Percentiles rank a stretch among this genome's conserved stretches.
Conservation (phyloP, 2,329 filamentous ascomycete species). For the Colletotrichum tamarilloi region DNA sequence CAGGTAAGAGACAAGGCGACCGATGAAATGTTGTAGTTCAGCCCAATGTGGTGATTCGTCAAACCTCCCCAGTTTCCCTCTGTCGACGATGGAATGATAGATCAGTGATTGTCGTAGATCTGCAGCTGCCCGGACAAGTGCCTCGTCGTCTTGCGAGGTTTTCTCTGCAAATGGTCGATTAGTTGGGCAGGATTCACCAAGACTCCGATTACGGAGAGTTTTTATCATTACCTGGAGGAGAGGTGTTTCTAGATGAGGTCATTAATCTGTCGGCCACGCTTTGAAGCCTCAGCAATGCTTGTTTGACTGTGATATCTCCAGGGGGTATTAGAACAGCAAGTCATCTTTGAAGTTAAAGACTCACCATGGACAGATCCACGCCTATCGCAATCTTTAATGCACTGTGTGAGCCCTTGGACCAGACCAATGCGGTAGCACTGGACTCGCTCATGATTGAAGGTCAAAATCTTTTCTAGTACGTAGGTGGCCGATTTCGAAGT, state of each 20-base stretch:
- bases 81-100: background rate
- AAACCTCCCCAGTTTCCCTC: conserved; percentile 16
- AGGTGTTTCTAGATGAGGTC: background rate
- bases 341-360: background rate
- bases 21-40: conserved; percentile 43
- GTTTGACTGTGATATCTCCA: background rate
- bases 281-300: background rate
- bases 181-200: background rate
- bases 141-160: background rate
- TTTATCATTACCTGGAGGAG: background rate
- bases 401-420: background rate
- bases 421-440: background rate
- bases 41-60: conserved; percentile 41
- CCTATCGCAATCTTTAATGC: conserved; percentile 1
- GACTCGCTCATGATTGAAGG: conserved; percentile 1
- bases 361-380: background rate
- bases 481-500: background rate
- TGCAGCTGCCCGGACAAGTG: background rate
- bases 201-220: background rate
- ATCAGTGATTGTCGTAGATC: background rate
- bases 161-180: background rate
- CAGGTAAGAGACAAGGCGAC: conserved; percentile 42
- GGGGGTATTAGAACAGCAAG: background rate
- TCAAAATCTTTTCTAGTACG: background rate
- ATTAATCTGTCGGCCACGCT: background rate